Conservation (phyloP, 768 basidiomycete species). For the Mycena rebaudengoi region DNA sequence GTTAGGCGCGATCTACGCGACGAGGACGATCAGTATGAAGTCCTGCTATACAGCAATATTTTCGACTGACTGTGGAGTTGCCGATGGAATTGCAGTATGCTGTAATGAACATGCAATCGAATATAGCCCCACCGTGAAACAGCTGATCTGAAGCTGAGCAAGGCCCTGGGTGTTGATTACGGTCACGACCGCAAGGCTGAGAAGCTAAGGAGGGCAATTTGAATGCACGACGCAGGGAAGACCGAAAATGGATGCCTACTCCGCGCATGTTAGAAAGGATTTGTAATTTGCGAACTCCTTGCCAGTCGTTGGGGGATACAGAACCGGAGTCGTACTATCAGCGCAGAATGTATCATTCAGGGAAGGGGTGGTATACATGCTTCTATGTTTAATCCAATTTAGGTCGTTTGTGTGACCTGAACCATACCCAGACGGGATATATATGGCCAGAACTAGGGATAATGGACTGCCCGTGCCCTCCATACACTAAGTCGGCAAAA, state of each 20-base stretch:
- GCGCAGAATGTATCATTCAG: too few species aligned
- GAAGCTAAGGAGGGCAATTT: background rate
- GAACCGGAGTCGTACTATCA: too few species aligned
- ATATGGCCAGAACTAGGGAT: too few species aligned
- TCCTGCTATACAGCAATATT: background rate
- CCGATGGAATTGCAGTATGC: constrained; percentile 2
- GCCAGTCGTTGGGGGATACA: background rate
- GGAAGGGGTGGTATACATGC: too few species aligned
- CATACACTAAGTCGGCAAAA: too few species aligned
- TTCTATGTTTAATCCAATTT: too few species aligned
- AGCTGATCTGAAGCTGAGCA: background rate
- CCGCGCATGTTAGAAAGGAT: background rate
- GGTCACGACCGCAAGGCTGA: background rate
- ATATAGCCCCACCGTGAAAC: background rate
- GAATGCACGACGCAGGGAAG: background rate
- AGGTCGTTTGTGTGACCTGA: too few species aligned
- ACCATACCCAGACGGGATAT: too few species aligned
- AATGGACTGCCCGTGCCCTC: too few species aligned
- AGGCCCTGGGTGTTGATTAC: background rate
- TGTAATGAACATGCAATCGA: background rate
- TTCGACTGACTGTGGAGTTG: background rate
- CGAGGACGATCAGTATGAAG: background rate
- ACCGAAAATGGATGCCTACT: background rate
- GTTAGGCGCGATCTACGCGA: background rate
- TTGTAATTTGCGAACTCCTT: background rate